phyloP scores from a whole-genome alignment of 805 yeast species.

The Candida nemodendra region DNA sequence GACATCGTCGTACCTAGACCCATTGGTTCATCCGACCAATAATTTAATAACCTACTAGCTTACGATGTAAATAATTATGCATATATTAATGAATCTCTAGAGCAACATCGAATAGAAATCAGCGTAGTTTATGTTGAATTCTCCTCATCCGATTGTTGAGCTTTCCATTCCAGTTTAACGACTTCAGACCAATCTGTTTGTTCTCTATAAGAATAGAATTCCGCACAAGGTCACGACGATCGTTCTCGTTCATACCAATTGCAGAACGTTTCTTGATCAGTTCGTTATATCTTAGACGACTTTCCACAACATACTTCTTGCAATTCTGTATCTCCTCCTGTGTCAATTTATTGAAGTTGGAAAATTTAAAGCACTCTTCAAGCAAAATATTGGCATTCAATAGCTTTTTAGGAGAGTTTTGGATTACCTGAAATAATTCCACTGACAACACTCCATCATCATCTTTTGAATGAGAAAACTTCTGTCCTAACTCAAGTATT shows the following conservation, averaged over 20 bases:
- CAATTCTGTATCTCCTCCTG: constrained; percentile 82
- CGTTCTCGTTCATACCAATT: constrained; percentile 30
- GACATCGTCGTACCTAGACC: constrained; percentile 56
- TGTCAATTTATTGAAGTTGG: constrained; percentile 52
- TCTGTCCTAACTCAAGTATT: constrained; percentile 34
- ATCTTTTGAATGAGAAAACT: constrained; percentile 16
- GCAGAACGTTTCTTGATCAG: constrained; percentile 31
- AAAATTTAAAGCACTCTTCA: constrained; percentile 65
- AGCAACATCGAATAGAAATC: too few species aligned
- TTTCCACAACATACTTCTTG: constrained; percentile 71
- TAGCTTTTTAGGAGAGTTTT: constrained; percentile 71
- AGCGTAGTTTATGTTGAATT: constrained; percentile 26
- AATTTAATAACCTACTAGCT: constrained; percentile 1
- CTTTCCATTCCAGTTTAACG: constrained; percentile 35
- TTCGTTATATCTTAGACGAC: constrained; percentile 43
- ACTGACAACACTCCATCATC: constrained; percentile 30
- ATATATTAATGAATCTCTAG: too few species aligned
- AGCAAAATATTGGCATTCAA: constrained; percentile 68
- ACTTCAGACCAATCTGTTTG: constrained; percentile 31
- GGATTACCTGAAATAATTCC: constrained; percentile 75
- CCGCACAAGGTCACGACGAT: constrained; percentile 29
- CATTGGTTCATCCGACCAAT: not conserved
- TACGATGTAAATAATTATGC: too few species aligned
- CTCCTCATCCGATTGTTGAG: constrained; percentile 32
- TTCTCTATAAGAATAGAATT: constrained; percentile 22